Evolutionary conservation across 2,329 filamentous ascomycete genomes (phyloP).

Genomic region (Aspergillus quadrilineatus): DNA sequence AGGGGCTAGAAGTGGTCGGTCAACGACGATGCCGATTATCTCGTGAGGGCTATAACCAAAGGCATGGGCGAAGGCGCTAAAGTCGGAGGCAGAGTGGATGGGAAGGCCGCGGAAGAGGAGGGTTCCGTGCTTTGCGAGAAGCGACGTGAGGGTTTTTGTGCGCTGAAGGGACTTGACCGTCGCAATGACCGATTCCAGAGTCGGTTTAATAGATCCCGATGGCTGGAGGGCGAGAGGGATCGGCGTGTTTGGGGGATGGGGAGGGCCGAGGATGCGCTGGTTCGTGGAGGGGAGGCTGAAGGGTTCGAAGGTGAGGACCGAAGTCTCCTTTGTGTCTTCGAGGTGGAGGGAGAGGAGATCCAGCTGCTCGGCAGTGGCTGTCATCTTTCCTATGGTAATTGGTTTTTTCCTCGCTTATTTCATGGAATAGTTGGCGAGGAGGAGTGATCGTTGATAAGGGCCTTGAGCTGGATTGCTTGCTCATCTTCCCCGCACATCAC

Average conservation of each 20-base stretch:
- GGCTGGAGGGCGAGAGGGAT: constrained; percentile 44
- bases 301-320: constrained; percentile 33
- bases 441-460: neutral
- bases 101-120: constrained; percentile 50
- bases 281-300: constrained; percentile 44
- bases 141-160: constrained; percentile 39
- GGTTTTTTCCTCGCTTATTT: neutral
- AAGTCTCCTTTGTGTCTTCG: constrained; percentile 2
- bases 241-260: constrained; percentile 39
- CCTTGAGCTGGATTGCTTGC: neutral
- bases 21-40: constrained; percentile 53
- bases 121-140: constrained; percentile 47
- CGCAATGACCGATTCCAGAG: constrained; percentile 37
- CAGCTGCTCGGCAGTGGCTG: neutral
- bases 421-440: no score
- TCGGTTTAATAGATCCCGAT: constrained; percentile 21
- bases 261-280: constrained; percentile 42
- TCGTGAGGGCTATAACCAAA: constrained; percentile 52
- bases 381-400: neutral
- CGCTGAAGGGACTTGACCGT: constrained; percentile 41
- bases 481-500: constrained; percentile 7
- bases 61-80: constrained; percentile 51
- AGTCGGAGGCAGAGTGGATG: constrained; percentile 47
- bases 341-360: constrained; percentile 20
- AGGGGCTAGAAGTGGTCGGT: constrained; percentile 45